phyloP scores from a whole-genome alignment of 140 eudicot genomes.

The Oenanthe javanica region DNA sequence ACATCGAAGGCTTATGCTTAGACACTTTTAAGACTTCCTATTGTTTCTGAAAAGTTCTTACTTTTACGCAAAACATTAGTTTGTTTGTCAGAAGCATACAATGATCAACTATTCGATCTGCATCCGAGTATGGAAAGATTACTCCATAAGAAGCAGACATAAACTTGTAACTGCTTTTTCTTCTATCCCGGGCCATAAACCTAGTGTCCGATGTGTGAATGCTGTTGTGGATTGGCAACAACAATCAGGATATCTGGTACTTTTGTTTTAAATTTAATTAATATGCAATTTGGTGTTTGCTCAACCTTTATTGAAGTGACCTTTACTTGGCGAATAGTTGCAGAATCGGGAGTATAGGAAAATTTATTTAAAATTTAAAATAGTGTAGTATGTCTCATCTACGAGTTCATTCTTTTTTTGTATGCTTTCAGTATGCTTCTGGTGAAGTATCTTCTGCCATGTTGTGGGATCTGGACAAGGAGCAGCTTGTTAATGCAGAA shows the following conservation, averaged over 20 bases:
- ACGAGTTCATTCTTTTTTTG: not conserved
- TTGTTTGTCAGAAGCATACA: no score
- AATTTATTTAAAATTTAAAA: no score
- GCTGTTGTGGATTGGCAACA: conserved; percentile 99
- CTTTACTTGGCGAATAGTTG: not conserved
- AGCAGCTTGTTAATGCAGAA: conserved; percentile 75
- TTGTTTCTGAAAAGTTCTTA: not conserved
- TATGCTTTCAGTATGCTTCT: conserved; percentile 55
- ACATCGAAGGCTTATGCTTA: not conserved
- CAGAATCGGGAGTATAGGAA: no score
- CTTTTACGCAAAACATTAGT: not conserved
- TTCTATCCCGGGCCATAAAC: conserved; percentile 80
- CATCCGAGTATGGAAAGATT: conserved; percentile 85
- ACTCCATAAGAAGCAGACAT: conserved; percentile 47
- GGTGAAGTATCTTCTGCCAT: conserved; percentile 76
- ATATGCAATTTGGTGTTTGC: not conserved
- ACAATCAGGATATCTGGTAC: conserved; percentile 95
- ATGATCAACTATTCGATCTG: not conserved
- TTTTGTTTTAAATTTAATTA: not conserved
- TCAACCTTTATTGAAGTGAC: not conserved
- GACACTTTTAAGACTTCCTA: not conserved
- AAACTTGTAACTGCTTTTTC: conserved; percentile 90
- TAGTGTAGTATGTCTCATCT: not conserved
- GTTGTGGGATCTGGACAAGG: conserved; percentile 98
- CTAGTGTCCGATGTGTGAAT: conserved; percentile 72